Percentiles rank a stretch among this genome's conserved stretches.
These are phyloP conservation scores for Cyclotella sp. DNA, from an alignment of 108 stramenopile species.

Conservation along the genomic window DNA sequence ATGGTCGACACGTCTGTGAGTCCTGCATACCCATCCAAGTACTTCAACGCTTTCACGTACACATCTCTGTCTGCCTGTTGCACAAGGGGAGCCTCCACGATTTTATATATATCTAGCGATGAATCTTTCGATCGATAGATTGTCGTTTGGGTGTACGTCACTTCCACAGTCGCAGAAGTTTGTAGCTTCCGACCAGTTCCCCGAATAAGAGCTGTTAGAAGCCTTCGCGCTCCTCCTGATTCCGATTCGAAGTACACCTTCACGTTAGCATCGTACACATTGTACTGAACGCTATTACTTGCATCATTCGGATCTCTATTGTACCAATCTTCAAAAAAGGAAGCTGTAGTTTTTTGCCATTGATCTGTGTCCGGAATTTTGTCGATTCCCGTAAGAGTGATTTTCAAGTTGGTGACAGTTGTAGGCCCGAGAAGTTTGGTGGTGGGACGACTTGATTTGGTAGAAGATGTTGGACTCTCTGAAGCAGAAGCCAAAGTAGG, in stretches of 20 bases:
- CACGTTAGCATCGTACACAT: constrained; percentile 19
- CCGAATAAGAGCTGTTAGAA: neutral
- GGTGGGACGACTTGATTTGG: constrained; percentile 9
- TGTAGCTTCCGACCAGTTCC: constrained; percentile 22
- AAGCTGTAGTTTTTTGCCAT: constrained; percentile 32
- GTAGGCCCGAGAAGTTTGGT: constrained; percentile 20
- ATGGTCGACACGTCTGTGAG: constrained; percentile 33
- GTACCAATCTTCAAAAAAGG: constrained; percentile 32
- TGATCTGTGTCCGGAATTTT: neutral
- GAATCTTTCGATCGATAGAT: constrained; percentile 35
- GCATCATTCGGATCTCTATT: neutral
- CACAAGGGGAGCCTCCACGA: constrained; percentile 22
- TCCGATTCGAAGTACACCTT: neutral
- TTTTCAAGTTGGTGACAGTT: constrained; percentile 19
- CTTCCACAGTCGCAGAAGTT: constrained; percentile 33
- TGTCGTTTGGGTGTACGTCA: constrained; percentile 41
- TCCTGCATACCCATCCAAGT: constrained; percentile 34
- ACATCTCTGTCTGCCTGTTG: constrained; percentile 10
- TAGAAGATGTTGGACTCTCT: neutral
- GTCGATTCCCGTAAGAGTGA: constrained; percentile 22
- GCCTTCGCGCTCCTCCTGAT: neutral
- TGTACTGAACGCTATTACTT: constrained; percentile 17
- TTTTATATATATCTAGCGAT: constrained; percentile 10
- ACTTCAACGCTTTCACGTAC: constrained; percentile 29
- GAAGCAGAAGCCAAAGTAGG: neutral